phyloP scores from a whole-genome alignment of 495 filamentous ascomycete genomes.

The Penicillium paxilli region DNA sequence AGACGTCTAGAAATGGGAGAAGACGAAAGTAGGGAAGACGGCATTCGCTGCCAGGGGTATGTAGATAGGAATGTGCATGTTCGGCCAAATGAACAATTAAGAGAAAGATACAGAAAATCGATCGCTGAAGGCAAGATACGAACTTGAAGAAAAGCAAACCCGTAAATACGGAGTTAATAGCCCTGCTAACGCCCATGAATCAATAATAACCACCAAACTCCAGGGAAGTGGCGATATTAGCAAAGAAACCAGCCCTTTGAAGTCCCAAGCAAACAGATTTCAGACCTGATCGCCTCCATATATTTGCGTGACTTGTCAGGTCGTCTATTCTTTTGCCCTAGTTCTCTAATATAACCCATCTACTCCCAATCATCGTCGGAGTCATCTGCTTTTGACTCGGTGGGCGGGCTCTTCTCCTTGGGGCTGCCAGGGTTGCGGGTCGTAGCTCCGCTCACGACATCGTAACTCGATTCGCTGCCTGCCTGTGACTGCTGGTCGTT shows the following conservation, averaged over 20 bases:
- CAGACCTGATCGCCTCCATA: not conserved
- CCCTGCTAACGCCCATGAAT: slow-evolving; percentile 20
- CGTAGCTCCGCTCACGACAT: slow-evolving; percentile 82
- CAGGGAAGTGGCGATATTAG: slow-evolving; percentile 8
- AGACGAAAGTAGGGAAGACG: not conserved
- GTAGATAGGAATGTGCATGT: slow-evolving; percentile 19
- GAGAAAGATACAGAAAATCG: slow-evolving; percentile 9
- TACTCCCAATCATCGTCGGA: slow-evolving; percentile 86
- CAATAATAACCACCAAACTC: slow-evolving; percentile 19
- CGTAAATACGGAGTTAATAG: slow-evolving; percentile 17
- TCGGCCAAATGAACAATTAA: slow-evolving; percentile 8
- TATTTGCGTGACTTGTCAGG: too few relatives aligned
- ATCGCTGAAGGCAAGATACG: slow-evolving; percentile 23
- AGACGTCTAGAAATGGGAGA: not conserved
- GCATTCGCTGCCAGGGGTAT: slow-evolving; percentile 13
- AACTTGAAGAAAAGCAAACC: slow-evolving; percentile 11
- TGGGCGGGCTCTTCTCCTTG: slow-evolving; percentile 57
- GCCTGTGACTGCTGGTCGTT: slow-evolving; percentile 82
- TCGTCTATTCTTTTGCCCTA: not conserved
- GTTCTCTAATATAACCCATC: slow-evolving; percentile 1
- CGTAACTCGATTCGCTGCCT: slow-evolving; percentile 91
- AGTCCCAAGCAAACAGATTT: not conserved
- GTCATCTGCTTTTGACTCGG: slow-evolving; percentile 55
- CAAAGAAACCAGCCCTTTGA: not conserved
- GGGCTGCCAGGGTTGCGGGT: slow-evolving; percentile 79